phyloP scores from a whole-genome alignment of 257 asterid species.

The Leonotis leonurus region DNA sequence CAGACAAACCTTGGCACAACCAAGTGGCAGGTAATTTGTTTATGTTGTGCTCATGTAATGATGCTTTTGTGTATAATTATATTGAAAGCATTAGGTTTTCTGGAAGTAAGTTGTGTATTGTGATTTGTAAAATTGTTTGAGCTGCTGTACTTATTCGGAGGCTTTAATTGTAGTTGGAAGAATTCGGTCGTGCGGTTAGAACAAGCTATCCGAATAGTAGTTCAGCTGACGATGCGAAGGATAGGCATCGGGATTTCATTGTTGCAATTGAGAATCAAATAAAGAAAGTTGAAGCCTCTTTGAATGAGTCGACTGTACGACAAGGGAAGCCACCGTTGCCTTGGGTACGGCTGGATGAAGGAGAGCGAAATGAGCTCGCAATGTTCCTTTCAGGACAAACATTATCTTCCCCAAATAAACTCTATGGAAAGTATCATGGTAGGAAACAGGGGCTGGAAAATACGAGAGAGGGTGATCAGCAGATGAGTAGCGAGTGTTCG shows the following conservation, averaged over 20 bases:
- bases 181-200: slow-evolving; percentile 79
- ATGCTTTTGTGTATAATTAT: background rate
- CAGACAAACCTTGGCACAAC: slow-evolving; percentile 77
- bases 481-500: slow-evolving; percentile 25
- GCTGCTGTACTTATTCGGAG: background rate
- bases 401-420: slow-evolving; percentile 21
- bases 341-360: slow-evolving; percentile 82
- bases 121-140: background rate
- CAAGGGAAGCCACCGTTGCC: slow-evolving; percentile 80
- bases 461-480: slow-evolving; percentile 25
- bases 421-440: slow-evolving; percentile 19
- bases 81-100: background rate
- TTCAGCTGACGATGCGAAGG: slow-evolving; percentile 59
- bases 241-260: slow-evolving; percentile 63
- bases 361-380: slow-evolving; percentile 76
- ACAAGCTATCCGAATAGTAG: slow-evolving; percentile 42
- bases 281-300: slow-evolving; percentile 49
- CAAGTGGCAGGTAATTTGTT: slow-evolving; percentile 78
- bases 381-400: slow-evolving; percentile 64
- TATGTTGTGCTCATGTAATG: background rate
- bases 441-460: slow-evolving; percentile 22
- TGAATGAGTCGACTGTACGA: slow-evolving; percentile 42
- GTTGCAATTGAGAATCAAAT: slow-evolving; percentile 60
- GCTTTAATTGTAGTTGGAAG: slow-evolving; percentile 66
- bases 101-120: background rate